These are phyloP conservation scores for Helotiales sp. DNA, from an alignment of 2,329 filamentous ascomycete species.

Conservation along the genomic window DNA sequence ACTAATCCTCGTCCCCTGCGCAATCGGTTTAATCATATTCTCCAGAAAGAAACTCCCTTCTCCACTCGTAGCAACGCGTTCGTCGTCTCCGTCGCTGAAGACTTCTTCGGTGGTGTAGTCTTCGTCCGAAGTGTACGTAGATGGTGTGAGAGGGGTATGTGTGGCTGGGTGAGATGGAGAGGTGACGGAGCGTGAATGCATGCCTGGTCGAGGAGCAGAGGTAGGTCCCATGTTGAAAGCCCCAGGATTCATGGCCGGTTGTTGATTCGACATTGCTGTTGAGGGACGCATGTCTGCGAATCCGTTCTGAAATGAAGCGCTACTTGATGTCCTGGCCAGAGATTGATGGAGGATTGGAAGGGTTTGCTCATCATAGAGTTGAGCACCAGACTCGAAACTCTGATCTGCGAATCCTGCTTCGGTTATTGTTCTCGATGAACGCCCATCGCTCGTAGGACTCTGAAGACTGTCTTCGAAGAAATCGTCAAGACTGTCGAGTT, in stretches of 20 bases:
- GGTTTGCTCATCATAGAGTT: conserved; percentile 90
- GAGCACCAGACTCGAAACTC: conserved; percentile 71
- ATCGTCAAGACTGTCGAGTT: conserved; percentile 76
- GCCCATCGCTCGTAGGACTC: conserved; percentile 58
- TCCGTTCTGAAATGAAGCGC: conserved; percentile 81
- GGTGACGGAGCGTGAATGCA: conserved; percentile 83
- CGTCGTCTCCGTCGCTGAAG: conserved; percentile 76
- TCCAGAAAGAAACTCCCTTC: conserved; percentile 55
- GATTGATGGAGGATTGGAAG: conserved; percentile 87
- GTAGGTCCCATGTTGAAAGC: conserved; percentile 50
- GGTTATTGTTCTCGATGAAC: conserved; percentile 62
- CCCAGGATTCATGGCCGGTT: conserved; percentile 59
- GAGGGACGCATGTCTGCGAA: conserved; percentile 70
- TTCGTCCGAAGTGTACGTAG: conserved; percentile 69
- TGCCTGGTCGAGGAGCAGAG: conserved; percentile 57
- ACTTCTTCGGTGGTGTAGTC: conserved; percentile 68
- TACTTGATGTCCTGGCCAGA: conserved; percentile 65
- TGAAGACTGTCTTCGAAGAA: conserved; percentile 71
- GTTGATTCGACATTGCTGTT: conserved; percentile 56
- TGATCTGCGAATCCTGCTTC: conserved; percentile 65
- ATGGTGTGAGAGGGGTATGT: conserved; percentile 46
- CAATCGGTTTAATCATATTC: conserved; percentile 60
- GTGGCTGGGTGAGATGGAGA: conserved; percentile 67
- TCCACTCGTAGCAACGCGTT: conserved; percentile 33
- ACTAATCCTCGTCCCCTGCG: conserved; percentile 56